Percentiles rank a stretch among this genome's conserved stretches.
Evolutionary conservation across 257 asterid genomes (phyloP).

Genomic region (Oldenlandia corymbosa): DNA sequence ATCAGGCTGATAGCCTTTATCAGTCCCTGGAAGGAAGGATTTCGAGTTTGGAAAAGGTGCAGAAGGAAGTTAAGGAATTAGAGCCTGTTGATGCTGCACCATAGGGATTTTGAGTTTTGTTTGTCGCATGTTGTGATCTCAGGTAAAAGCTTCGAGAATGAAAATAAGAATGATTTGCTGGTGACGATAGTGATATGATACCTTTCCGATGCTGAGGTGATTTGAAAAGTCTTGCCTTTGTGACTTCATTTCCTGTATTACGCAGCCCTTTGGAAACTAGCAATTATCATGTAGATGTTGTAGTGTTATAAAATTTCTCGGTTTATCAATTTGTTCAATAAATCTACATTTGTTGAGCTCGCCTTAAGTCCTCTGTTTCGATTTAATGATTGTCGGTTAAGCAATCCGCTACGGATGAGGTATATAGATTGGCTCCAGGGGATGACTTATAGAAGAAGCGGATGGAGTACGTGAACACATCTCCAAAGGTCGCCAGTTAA

Average conservation of each 20-base stretch:
- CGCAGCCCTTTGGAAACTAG: neutral
- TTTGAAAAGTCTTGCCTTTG: neutral
- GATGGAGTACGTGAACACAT: no score
- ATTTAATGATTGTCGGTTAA: neutral
- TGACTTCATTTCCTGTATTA: neutral
- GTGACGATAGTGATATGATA: neutral
- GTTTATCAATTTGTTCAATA: neutral
- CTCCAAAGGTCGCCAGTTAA: no score
- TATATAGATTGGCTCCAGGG: no score
- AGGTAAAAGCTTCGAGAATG: neutral
- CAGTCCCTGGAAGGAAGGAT: constrained; percentile 64
- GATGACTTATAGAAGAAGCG: no score
- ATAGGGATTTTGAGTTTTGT: constrained; percentile 29
- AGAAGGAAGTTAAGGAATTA: constrained; percentile 48
- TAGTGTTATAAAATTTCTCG: neutral
- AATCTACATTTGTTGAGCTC: neutral
- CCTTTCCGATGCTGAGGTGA: neutral
- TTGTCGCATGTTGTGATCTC: no score
- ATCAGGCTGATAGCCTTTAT: constrained; percentile 49
- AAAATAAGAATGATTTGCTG: no score
- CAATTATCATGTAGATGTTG: neutral
- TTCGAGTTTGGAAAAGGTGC: constrained; percentile 58
- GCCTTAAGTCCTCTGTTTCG: neutral
- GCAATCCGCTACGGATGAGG: neutral
- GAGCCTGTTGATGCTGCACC: constrained; percentile 57